phyloP scores from a whole-genome alignment of 352 stramenopile genomes.

The Globisporangium paroecandrum region DNA sequence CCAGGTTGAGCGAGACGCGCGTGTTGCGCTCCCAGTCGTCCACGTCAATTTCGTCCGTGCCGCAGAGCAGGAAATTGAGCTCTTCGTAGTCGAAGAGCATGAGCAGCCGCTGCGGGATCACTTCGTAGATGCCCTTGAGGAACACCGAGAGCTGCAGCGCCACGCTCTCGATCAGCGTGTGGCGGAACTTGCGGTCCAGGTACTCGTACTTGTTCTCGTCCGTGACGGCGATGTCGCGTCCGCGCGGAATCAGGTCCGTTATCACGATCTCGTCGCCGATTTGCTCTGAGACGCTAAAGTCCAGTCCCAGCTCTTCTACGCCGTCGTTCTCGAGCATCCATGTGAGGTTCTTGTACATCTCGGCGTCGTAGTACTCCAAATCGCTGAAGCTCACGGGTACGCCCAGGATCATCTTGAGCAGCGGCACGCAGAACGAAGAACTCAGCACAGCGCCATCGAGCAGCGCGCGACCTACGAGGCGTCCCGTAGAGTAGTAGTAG shows the following conservation, averaged over 20 bases:
- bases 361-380: constrained; percentile 82
- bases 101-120: constrained; percentile 92
- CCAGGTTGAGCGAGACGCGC: constrained; percentile 31
- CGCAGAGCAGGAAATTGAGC: constrained; percentile 94
- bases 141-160: constrained; percentile 88
- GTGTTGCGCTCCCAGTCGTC: constrained; percentile 84
- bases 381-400: constrained; percentile 94
- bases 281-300: constrained; percentile 56
- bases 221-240: constrained; percentile 82
- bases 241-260: constrained; percentile 57
- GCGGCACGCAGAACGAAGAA: constrained; percentile 92
- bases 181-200: constrained; percentile 90
- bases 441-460: constrained; percentile 92
- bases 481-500: constrained; percentile 54
- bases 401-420: constrained; percentile 97
- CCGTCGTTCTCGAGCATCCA: constrained; percentile 66
- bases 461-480: constrained; percentile 55
- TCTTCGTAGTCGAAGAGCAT: constrained; percentile 97
- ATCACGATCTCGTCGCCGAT: constrained; percentile 14
- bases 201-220: constrained; percentile 95
- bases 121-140: constrained; percentile 96
- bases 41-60: constrained; percentile 92
- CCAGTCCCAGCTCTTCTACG: constrained; percentile 47
- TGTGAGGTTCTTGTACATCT: constrained; percentile 51
- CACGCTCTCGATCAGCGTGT: constrained; percentile 91